phyloP scores from a whole-genome alignment of 2,329 filamentous ascomycete species.

The Exophiala viscosa region DNA sequence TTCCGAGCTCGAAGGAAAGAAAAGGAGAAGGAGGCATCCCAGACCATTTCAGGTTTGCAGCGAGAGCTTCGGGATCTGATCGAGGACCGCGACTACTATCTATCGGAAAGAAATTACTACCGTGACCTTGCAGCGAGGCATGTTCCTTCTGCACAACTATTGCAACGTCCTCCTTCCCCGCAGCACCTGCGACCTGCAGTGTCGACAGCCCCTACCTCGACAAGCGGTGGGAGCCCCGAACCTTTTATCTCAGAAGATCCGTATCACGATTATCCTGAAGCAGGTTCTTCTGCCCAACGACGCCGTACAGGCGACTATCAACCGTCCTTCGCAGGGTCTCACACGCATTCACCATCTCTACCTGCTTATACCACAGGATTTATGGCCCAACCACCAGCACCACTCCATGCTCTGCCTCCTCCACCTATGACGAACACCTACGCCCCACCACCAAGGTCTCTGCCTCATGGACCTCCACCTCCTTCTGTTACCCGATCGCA shows the following conservation, averaged over 20 bases:
- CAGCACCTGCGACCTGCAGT: constrained; percentile 10
- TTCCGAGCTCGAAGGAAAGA: constrained; percentile 80
- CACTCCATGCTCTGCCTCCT: constrained; percentile 16
- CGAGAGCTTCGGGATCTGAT: constrained; percentile 64
- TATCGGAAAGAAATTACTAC: constrained; percentile 67
- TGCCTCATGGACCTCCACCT: constrained; percentile 17
- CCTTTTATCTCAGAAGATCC: constrained; percentile 17
- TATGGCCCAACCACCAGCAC: constrained; percentile 14
- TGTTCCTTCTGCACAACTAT: constrained; percentile 23
- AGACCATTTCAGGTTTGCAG: constrained; percentile 66
- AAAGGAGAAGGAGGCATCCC: constrained; percentile 68
- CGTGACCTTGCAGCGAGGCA: constrained; percentile 59
- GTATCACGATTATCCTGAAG: constrained; percentile 20
- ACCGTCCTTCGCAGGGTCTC: constrained; percentile 13
- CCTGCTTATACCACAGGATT: constrained; percentile 8
- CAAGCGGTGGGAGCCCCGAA: constrained; percentile 8
- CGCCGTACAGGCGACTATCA: constrained; percentile 27
- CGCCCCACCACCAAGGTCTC: constrained; percentile 14
- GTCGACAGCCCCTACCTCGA: neutral
- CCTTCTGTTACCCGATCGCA: constrained; percentile 18
- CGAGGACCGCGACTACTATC: constrained; percentile 69
- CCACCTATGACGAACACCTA: constrained; percentile 12
- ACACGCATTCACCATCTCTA: constrained; percentile 16
- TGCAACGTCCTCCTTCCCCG: constrained; percentile 28
- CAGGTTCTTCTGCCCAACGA: constrained; percentile 21